A percentile compares a stretch with the other conserved stretches of the same genome.
phyloP scores from a whole-genome alignment of 2,329 filamentous ascomycete genomes.

The Sporothrix protearum region DNA sequence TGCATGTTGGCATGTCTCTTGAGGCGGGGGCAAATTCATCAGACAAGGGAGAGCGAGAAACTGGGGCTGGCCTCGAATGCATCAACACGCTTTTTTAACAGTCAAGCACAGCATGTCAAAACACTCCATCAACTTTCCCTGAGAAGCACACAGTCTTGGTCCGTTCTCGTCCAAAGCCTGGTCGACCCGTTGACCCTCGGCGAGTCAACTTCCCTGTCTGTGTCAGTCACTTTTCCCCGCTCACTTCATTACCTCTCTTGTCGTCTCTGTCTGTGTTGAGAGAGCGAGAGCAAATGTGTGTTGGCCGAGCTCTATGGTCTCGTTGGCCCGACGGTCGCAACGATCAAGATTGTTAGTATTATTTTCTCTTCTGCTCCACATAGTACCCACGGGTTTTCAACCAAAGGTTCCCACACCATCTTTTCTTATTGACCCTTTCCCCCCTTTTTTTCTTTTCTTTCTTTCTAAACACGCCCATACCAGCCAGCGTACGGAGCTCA shows the following conservation, averaged over 20 bases:
- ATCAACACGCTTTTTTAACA: neutral
- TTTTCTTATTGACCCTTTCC: neutral
- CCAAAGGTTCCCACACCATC: neutral
- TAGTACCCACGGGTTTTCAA: neutral
- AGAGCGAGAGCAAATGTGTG: neutral
- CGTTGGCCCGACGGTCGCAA: neutral
- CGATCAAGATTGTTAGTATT: neutral
- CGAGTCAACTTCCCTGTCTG: neutral
- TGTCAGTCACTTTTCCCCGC: neutral
- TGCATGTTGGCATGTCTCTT: neutral
- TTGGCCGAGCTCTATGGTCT: neutral
- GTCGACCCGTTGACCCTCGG: neutral
- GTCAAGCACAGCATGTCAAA: neutral
- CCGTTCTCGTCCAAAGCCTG: neutral
- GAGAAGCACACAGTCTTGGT: neutral
- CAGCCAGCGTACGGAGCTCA: neutral
- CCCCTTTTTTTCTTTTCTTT: too few relatives aligned
- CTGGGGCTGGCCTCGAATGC: neutral
- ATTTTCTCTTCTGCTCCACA: neutral
- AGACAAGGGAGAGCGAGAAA: neutral
- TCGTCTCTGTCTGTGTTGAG: neutral
- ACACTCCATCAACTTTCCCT: neutral
- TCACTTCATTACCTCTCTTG: neutral
- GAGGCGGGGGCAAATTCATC: neutral
- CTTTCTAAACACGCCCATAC: constrained; percentile 2